Conservation (phyloP, 1,284 basidiomycete genomes). For the Malassezia nana region DNA sequence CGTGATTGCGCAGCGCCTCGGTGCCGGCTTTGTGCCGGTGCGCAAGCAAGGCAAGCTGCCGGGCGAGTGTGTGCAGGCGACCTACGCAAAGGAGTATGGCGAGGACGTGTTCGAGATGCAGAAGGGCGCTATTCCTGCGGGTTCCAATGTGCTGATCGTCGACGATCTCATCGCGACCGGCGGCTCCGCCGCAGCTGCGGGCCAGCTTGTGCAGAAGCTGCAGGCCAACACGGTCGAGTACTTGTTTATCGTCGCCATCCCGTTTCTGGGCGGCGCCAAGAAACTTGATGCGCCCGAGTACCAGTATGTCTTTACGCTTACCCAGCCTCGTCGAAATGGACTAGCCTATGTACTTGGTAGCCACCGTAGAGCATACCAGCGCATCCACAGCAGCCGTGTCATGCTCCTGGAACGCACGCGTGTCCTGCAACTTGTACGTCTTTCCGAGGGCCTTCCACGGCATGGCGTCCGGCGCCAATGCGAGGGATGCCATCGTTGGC, state of each 20-base stretch:
- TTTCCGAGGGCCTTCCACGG: conserved; percentile 7
- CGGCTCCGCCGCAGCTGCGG: conserved; percentile 87
- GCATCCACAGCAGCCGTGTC: conserved; percentile 1
- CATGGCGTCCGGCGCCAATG: neutral
- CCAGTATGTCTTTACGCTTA: conserved; percentile 24
- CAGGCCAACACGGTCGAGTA: conserved; percentile 82
- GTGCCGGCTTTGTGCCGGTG: conserved; percentile 91
- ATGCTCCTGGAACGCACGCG: conserved; percentile 1
- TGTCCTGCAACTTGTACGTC: conserved; percentile 13
- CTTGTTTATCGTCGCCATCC: conserved; percentile 82
- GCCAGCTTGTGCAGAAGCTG: conserved; percentile 71
- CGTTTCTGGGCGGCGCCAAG: conserved; percentile 67
- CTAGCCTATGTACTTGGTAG: conserved; percentile 17
- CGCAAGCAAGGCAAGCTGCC: conserved; percentile 91
- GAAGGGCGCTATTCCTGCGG: conserved; percentile 64
- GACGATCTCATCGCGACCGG: conserved; percentile 97
- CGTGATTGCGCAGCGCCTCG: conserved; percentile 76
- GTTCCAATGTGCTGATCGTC: conserved; percentile 75
- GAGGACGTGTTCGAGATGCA: conserved; percentile 97
- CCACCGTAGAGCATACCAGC: conserved; percentile 7
- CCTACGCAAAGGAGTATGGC: conserved; percentile 92
- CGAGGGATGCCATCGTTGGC: neutral
- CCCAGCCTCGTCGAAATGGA: conserved; percentile 18
- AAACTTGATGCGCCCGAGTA: conserved; percentile 74
- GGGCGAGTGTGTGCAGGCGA: conserved; percentile 65